Base-by-base conservation (phyloP, 2,329 filamentous ascomycete species). In the Aspergillus costaricaensis region DNA sequence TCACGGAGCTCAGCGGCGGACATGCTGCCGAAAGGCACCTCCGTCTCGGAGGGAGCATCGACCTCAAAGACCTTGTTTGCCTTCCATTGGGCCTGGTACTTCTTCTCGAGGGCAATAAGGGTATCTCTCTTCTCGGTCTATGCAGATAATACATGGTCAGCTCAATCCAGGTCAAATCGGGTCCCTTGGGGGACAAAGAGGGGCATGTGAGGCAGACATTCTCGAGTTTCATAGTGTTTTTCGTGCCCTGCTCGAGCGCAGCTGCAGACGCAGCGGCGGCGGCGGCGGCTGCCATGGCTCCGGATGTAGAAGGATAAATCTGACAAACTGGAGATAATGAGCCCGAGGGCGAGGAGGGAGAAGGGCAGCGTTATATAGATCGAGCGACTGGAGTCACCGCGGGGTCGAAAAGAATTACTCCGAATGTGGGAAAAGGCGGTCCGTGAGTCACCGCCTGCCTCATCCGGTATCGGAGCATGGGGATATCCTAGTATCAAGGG, bases 81-180 rank as follows among this genome's bases (percentile, higher is more conserved):
- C 72, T 89, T 86, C 92, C 92, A 96, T 85, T 88, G 83, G 73
- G 88, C 81, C 80, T 98, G 94, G 79, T 96, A 97, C 75, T 92
- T 92, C 81, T 95, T 96, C 81, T 98, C 94, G 71, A 72, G 72
- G 48, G 71, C 68, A 52, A 75, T 67, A 17, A 75, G 62, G 57
- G 69, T 67, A 55, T 71, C 68, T 69, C 70, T 68, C 62, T 72
- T 72, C 58, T 73, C 67, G 44, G 68, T 73, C 69, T 72, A 56
- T 59, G 55, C n/a, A n/a, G 41, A 51, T 7, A 58, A 57, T 17
- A 25, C 59, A 48, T n/a, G 41, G 53, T 66, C 67, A 69, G 58
- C 51, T 32, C 50, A 60, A 60, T 48, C 57, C 57, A 27, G 60
- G 55, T 61, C 55, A 64, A 10, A 62, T 58, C 63, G 65, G 57